Conservation (phyloP, 108 stramenopile species). For the Cylindrotheca fusiformis region DNA sequence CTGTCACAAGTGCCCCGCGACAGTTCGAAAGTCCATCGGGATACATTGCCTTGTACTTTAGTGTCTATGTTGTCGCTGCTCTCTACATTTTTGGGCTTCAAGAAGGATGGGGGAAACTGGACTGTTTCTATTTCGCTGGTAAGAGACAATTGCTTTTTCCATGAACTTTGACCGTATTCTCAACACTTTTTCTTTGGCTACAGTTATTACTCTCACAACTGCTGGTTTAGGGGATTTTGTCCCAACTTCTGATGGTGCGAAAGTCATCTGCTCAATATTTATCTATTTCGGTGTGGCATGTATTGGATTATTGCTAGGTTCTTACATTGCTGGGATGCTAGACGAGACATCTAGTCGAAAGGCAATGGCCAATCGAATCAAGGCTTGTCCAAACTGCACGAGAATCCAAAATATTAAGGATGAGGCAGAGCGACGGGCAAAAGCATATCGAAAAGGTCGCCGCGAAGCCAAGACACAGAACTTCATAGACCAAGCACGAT, state of each 20-base stretch:
- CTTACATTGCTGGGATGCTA: conserved; percentile 73
- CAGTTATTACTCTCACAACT: conserved; percentile 77
- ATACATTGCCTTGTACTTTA: conserved; percentile 75
- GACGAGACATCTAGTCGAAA: conserved; percentile 68
- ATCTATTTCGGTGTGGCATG: conserved; percentile 90
- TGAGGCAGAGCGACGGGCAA: conserved; percentile 8
- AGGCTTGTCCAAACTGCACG: conserved; percentile 76
- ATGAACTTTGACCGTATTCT: background rate
- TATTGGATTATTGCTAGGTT: conserved; percentile 88
- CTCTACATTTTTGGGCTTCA: conserved; percentile 81
- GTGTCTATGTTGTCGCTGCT: conserved; percentile 66
- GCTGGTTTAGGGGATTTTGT: conserved; percentile 87
- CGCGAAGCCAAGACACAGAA: background rate
- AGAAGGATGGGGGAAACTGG: conserved; percentile 83
- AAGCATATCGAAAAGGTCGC: background rate
- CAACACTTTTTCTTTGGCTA: background rate
- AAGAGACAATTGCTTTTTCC: background rate
- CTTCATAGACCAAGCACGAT: background rate
- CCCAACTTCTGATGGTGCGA: conserved; percentile 71
- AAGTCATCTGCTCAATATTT: conserved; percentile 83
- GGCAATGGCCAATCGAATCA: conserved; percentile 49
- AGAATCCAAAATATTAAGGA: conserved; percentile 50
- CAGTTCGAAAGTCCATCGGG: conserved; percentile 67
- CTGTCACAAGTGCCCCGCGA: conserved; percentile 62
- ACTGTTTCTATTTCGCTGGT: conserved; percentile 86